phyloP scores from a whole-genome alignment of 2,329 filamentous ascomycete species.

The Pseudopithomyces chartarum region DNA sequence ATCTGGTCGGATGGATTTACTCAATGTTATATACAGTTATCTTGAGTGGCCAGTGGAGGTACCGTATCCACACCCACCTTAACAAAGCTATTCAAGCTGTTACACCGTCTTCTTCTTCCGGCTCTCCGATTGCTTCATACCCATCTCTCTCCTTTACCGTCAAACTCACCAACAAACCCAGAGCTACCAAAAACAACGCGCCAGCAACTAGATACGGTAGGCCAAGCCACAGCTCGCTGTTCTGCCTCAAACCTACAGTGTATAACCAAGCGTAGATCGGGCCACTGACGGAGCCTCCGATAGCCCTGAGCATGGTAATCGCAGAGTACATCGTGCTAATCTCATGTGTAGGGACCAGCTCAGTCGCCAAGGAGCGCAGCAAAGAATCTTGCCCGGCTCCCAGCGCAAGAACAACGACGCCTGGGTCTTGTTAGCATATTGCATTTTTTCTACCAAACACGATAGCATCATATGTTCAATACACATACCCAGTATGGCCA shows the following conservation, averaged over 20 bases:
- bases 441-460: not conserved
- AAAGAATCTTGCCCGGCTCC: constrained; percentile 25
- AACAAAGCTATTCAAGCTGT: not conserved
- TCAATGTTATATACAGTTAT: no score
- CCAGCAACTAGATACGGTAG: constrained; percentile 19
- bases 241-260: constrained; percentile 8
- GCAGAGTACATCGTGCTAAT: constrained; percentile 24
- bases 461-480: no score
- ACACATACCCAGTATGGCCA: constrained; percentile 16
- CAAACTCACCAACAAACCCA: not conserved
- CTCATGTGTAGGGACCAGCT: constrained; percentile 17
- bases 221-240: constrained; percentile 10
- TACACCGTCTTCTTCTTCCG: not conserved
- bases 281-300: constrained; percentile 23
- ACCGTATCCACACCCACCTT: not conserved
- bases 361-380: constrained; percentile 23
- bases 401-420: constrained; percentile 18
- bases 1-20: no score
- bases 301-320: constrained; percentile 24
- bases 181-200: constrained; percentile 11
- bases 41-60: not conserved
- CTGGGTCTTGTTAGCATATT: not conserved
- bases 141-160: not conserved
- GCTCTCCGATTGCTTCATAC: not conserved
- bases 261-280: constrained; percentile 25